Evolutionary conservation across 1,284 basidiomycete species (phyloP), one percentile per base, ranked within the genome.

Genomic region (Polyporus tsugae): DNA sequence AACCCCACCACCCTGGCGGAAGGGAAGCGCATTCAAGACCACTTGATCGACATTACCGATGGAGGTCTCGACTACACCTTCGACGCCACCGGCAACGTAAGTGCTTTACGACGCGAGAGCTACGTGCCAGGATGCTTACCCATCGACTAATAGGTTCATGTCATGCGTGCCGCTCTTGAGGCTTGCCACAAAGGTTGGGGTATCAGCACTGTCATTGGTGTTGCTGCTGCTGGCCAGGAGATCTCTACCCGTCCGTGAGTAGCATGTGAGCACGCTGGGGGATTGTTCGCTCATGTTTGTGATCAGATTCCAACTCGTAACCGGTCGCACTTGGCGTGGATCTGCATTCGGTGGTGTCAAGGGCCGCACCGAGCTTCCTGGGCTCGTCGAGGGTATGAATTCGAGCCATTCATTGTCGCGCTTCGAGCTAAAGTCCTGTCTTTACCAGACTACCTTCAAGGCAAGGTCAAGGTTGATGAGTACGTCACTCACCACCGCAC

Each of bases 171-270:
- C 64, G 98, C 97, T 41, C 89, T 99, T 63, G 97, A 99, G 83
- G 93, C 95, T 22, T 99, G 97, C 81, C 98, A 99, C 84, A 99
- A 99, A 81, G 96, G 96, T n/a, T 98, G 96, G 96, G 97, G 98
- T 78, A 92, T 98, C 52, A 95, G 91, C 72, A 99, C 96, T 63
- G 82, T 99, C 74, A 98, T 99, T 72, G 98, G 95, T 73, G 95
- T 97, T 52, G 95, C 95, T 6, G 94, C 95, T 49, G 95, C 98
- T n/a, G 98, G 98, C 6, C 92, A 98, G 78, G 97, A 99, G 82
- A 99, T 99, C 76, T 90, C 95, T 11, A 99, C 98, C 60, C 88
- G 98, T 71, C 97, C 97, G 88, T 95, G 80, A 84, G 93, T 87
- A 17, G 22, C 58, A 41, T 7, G 6, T 9, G 22, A 29, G 15